These are phyloP conservation scores for Aspergillus asperescens DNA, from an alignment of 495 filamentous ascomycete genomes.

Conservation along the genomic window DNA sequence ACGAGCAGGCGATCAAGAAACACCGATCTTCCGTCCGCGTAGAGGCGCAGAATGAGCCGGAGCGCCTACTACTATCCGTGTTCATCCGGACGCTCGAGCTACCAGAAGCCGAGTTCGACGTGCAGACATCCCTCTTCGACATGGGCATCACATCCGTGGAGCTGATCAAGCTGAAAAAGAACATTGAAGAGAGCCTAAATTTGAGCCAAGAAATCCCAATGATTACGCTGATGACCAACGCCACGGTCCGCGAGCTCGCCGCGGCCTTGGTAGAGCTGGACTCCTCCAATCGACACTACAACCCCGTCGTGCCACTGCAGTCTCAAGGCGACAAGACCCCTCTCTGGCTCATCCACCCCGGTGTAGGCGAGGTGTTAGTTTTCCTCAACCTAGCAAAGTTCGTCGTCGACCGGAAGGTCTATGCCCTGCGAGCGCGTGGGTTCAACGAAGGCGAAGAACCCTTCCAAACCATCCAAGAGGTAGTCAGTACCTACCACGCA, in stretches of 20 bases:
- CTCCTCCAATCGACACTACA: conserved; percentile 30
- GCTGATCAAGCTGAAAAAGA: conserved; percentile 17
- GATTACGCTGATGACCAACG: too few relatives aligned
- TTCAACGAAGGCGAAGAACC: conserved; percentile 38
- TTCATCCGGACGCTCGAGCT: not conserved
- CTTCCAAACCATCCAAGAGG: conserved; percentile 34
- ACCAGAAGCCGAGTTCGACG: conserved; percentile 16
- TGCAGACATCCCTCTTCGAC: conserved; percentile 30
- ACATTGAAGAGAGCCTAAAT: too few relatives aligned
- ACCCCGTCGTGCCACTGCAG: conserved; percentile 45
- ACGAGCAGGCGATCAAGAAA: not conserved
- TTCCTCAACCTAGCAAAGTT: conserved; percentile 48
- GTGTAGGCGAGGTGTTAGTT: conserved; percentile 52
- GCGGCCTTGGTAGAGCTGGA: conserved; percentile 21
- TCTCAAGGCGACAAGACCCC: conserved; percentile 36
- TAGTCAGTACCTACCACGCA: conserved; percentile 34
- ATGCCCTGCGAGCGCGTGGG: conserved; percentile 50
- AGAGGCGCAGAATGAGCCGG: not conserved
- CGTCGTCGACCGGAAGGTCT: conserved; percentile 46
- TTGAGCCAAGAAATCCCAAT: too few relatives aligned
- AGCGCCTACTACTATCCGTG: not conserved
- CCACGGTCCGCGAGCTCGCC: conserved; percentile 14
- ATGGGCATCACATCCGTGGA: conserved; percentile 40
- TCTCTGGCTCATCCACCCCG: conserved; percentile 55
- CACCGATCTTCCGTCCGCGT: not conserved